Evolutionary conservation across 2,329 filamentous ascomycete species (phyloP).

Genomic region (Trichoderma sp.): DNA sequence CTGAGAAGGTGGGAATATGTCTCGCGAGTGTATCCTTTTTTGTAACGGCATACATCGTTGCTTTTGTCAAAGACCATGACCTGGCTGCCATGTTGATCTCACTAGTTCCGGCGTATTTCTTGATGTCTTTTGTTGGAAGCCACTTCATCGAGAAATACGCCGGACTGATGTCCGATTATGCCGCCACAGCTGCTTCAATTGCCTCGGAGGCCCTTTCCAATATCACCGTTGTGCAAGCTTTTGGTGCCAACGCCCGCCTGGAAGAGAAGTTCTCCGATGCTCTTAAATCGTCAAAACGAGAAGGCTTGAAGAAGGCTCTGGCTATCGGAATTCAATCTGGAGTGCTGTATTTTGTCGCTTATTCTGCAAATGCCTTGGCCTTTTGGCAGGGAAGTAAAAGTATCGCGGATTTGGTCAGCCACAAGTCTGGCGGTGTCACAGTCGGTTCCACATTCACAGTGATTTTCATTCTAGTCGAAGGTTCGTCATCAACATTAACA

Average conservation of each 20-base stretch:
- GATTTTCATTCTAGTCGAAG: conserved; percentile 54
- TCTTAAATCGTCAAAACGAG: conserved; percentile 45
- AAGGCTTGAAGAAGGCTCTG: conserved; percentile 56
- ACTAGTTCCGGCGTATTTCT: conserved; percentile 53
- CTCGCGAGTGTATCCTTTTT: conserved; percentile 59
- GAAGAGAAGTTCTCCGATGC: conserved; percentile 45
- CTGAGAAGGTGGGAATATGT: conserved; percentile 62
- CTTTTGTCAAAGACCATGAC: conserved; percentile 57
- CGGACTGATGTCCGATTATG: conserved; percentile 43
- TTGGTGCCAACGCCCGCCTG: conserved; percentile 51
- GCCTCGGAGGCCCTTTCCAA: conserved; percentile 55
- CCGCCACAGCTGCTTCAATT: conserved; percentile 52
- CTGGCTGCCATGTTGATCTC: conserved; percentile 59
- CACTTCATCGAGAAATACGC: conserved; percentile 49
- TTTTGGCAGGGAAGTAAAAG: conserved; percentile 62
- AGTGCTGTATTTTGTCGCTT: conserved; percentile 65
- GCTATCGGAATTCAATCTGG: conserved; percentile 57
- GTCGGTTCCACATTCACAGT: conserved; percentile 54
- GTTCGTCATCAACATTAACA: conserved; percentile 24
- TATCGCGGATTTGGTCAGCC: conserved; percentile 32
- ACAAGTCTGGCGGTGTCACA: conserved; percentile 36
- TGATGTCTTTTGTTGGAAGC: conserved; percentile 53
- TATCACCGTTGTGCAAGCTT: conserved; percentile 54
- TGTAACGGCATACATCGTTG: conserved; percentile 58
- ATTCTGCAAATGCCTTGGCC: conserved; percentile 61